Evolutionary conservation across 2,329 filamentous ascomycete genomes (phyloP).

Genomic region (Fusarium citri): DNA sequence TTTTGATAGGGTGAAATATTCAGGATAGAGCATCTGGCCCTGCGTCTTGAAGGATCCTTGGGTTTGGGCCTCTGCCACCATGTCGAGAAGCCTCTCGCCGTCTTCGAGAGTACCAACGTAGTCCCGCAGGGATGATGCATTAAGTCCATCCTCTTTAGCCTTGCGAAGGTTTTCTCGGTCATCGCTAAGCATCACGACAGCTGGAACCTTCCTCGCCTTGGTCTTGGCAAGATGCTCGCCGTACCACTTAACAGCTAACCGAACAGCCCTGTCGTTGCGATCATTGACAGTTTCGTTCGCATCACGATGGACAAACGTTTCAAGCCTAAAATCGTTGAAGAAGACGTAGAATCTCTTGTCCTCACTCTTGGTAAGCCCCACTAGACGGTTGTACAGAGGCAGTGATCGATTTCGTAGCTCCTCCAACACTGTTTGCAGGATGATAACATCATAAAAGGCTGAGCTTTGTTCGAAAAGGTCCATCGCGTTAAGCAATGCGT

Average conservation of each 20-base stretch:
- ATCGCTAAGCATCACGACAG: slow-evolving; percentile 93
- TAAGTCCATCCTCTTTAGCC: slow-evolving; percentile 79
- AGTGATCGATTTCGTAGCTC: slow-evolving; percentile 94
- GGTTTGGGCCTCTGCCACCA: slow-evolving; percentile 86
- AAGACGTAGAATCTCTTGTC: slow-evolving; percentile 99
- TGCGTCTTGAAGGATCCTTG: slow-evolving; percentile 72
- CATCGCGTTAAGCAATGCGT: slow-evolving; percentile 95
- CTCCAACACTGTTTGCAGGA: slow-evolving; percentile 95
- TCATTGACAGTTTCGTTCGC: slow-evolving; percentile 92
- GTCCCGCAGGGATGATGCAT: slow-evolving; percentile 74
- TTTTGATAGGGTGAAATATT: slow-evolving; percentile 89
- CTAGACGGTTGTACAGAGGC: slow-evolving; percentile 92
- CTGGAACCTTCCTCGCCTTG: slow-evolving; percentile 72
- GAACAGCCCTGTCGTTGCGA: slow-evolving; percentile 91
- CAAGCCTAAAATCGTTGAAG: slow-evolving; percentile 96
- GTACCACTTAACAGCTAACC: slow-evolving; percentile 91
- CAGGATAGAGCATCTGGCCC: slow-evolving; percentile 81
- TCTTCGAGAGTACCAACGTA: slow-evolving; percentile 90
- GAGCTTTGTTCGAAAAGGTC: slow-evolving; percentile 93
- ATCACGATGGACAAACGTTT: slow-evolving; percentile 84
- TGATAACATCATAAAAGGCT: slow-evolving; percentile 95
- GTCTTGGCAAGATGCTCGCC: slow-evolving; percentile 78
- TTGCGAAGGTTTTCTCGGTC: slow-evolving; percentile 89
- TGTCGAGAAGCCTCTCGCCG: slow-evolving; percentile 86
- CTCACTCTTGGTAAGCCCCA: slow-evolving; percentile 91